Conservation (phyloP, 441 rosid genomes). For the Theobroma grandiflorum region DNA sequence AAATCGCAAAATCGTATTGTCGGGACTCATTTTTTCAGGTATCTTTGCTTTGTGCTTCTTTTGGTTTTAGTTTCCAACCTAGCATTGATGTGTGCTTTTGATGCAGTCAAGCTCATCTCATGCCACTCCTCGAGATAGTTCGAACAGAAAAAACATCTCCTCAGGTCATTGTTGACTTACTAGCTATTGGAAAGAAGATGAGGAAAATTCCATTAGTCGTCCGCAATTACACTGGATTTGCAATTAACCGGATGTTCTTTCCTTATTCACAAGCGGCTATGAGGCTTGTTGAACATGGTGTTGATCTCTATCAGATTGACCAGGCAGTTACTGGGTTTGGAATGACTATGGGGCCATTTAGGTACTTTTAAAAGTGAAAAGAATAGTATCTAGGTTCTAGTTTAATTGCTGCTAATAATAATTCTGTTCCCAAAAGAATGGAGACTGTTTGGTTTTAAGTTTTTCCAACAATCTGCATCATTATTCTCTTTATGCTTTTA, state of each 20-base stretch:
- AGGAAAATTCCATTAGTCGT: conserved; percentile 9
- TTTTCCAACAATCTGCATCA: not conserved
- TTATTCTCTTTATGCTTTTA: not conserved
- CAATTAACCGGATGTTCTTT: conserved; percentile 16
- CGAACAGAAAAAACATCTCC: conserved; percentile 25
- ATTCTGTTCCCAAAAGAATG: not conserved
- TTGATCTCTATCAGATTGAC: conserved; percentile 25
- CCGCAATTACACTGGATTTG: conserved; percentile 13
- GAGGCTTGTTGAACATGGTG: conserved; percentile 23
- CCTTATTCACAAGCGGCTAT: conserved; percentile 15
- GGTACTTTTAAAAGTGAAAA: not conserved
- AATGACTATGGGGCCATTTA: conserved; percentile 23
- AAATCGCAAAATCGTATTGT: not conserved
- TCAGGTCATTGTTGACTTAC: conserved; percentile 17
- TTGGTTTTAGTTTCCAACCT: conserved; percentile 14
- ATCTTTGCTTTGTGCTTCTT: conserved; percentile 9
- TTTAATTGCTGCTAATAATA: not conserved
- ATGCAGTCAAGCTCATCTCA: conserved; percentile 27
- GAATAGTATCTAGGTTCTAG: not conserved
- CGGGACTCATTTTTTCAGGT: conserved; percentile 24
- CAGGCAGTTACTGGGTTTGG: conserved; percentile 15
- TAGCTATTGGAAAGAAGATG: conserved; percentile 22
- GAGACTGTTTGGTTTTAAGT: not conserved
- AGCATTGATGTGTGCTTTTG: not conserved
- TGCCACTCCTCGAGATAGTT: conserved; percentile 18